phyloP scores from a whole-genome alignment of 306 rosid genomes.

The Gleditsia sinensis region DNA sequence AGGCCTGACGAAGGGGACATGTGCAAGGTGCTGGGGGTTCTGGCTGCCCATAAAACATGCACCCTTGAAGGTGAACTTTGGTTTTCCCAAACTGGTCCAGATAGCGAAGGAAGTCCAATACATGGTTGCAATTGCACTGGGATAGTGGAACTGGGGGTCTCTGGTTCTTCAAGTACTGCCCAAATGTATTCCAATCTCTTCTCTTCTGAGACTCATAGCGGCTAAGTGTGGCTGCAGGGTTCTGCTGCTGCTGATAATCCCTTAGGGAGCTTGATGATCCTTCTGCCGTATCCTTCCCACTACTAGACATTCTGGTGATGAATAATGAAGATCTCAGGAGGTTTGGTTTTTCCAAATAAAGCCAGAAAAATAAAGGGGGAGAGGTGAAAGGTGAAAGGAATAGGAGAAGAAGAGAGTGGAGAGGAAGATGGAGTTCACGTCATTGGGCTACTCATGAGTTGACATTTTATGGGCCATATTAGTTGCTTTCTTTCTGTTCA shows the following conservation, averaged over 20 bases:
- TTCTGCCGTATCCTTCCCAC: too few species aligned
- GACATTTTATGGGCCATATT: conserved; percentile 86
- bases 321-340: background rate
- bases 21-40: conserved; percentile 97
- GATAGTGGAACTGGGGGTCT: conserved; percentile 82
- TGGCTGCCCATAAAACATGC: conserved; percentile 89
- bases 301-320: too few species aligned
- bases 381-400: conserved; percentile 70
- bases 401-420: conserved; percentile 41
- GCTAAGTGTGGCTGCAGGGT: conserved; percentile 72
- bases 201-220: conserved; percentile 93
- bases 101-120: conserved; percentile 79
- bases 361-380: background rate
- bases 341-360: conserved; percentile 27
- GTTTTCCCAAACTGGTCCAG: conserved; percentile 97
- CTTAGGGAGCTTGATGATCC: conserved; percentile 58
- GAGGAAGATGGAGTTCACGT: conserved; percentile 61
- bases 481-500: conserved; percentile 48
- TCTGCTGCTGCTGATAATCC: too few species aligned
- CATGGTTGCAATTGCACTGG: conserved; percentile 82
- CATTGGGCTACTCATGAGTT: conserved; percentile 62
- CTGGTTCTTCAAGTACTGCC: conserved; percentile 86
- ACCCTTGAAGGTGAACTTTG: conserved; percentile 86
- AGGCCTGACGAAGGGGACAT: conserved; percentile 89
- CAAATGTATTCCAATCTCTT: conserved; percentile 97